Evolutionary conservation across 331 rosid species (phyloP), one percentile per base, ranked within the genome.

Genomic region (Prunus yedoensis): DNA sequence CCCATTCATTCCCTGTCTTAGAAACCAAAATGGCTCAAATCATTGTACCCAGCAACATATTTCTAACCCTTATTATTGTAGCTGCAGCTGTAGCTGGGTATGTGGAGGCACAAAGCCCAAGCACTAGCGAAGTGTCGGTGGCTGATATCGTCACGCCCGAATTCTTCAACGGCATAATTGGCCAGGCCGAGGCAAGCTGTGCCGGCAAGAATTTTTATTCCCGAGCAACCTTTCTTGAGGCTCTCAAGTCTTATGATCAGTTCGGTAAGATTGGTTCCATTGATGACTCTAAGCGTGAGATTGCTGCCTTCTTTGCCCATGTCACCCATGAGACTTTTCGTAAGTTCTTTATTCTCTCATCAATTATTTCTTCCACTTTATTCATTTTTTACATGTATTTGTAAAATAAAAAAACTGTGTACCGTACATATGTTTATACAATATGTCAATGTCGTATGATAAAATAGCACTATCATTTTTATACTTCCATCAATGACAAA

Each of bases 291-390:
- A 88, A 89, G 75, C 88, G 97, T 0, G 93, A 91, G 78, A 84
- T 91, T 71, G 95, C 97, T 1, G 95, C 95, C 1, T 90, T 91
- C 83, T 91, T 89, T 57, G 95, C 80, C 15, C 93, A 90, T 13
- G 94, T 90, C 79, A 91, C 96, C 17, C 98, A 90, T 38, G 98
- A 90, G 74, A 89, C 93, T 10, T 88, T 88, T 75, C 93, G 97
- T 89, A 78, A 79, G 94, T 47, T 32, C 7, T 23, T 13, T 30
- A 11, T 60, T 58, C 16, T 43, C 17, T 20, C n/a, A 1, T 18
- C 18, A 18, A n/a, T 67, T 1, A 14, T 27, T 12, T 13, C 63
- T 6, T 17, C n/a, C 57, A 57, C 28, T 57, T 57, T 20, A 20
- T 21, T 38, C 43, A 38, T 38, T 38, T 38, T 38, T 5, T 6